Evolutionary conservation across 2,329 filamentous ascomycete genomes (phyloP), one percentile per base, ranked within the genome.

Genomic region (Myriosclerotinia curreyana): DNA sequence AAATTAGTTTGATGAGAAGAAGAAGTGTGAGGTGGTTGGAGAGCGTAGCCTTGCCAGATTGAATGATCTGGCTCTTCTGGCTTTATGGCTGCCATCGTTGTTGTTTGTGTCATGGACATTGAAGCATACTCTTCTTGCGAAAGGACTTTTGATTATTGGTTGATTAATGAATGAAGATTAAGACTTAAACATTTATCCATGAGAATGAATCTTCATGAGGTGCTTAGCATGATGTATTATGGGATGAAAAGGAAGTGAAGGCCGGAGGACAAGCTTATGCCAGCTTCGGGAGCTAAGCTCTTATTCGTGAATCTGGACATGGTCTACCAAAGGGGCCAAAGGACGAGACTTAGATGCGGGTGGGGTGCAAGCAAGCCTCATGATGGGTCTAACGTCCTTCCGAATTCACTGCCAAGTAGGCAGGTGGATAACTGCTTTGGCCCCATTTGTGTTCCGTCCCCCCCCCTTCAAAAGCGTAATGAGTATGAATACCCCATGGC

Each of bases 71-170:
- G 66, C 61, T 74, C 71, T 69, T 73, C 72, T 72, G 72, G 71
- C 72, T 73, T 73, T 62, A 72, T 66, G 67, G 71, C 69, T 62
- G 72, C 71, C 72, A 73, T 74, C 67, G 72, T 73, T 67, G 73
- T 53, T 67, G 69, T 70, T 44, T 71, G 70, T 66, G 72, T 74
- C 46, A 68, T 64, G 69, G 72, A 73, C 72, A 74, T 74, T 59
- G 71, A 72, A 66, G 65, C 68, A 71, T 71, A 63, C 54, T 67
- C 65, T 66, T 60, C 44, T 48, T 66, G 28, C 42, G 65, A 64
- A 66, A 65, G 51, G 44, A 48, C 44, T 48, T 59, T 50, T 68
- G 68, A 65, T 66, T 66, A 68, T 65, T 60, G 66, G 66, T 46
- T 51, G 62, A 60, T 34, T 34, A 25, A 53, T 42, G 52, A 49